These are phyloP conservation scores for Aspergillus sp. DNA, from an alignment of 2,329 filamentous ascomycete genomes.

Conservation along the genomic window DNA sequence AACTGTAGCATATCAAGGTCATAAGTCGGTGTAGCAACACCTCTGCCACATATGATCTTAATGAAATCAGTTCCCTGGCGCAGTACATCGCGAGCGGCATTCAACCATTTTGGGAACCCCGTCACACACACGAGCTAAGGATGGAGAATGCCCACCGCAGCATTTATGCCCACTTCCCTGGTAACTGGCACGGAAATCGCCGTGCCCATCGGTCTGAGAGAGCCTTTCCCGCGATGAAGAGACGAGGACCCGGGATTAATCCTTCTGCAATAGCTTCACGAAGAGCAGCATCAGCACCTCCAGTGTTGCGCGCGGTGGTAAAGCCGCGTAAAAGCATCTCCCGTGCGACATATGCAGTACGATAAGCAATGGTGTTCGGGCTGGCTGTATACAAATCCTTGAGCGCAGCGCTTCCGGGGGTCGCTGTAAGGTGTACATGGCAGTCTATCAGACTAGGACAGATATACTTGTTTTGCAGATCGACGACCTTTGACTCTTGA, in stretches of 20 bases:
- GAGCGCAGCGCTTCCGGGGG: constrained; percentile 37
- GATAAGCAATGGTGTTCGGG: constrained; percentile 13
- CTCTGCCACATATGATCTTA: constrained; percentile 55
- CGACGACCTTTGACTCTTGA: constrained; percentile 5
- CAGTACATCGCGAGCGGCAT: constrained; percentile 47
- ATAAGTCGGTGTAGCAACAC: constrained; percentile 51
- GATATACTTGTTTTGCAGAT: constrained; percentile 42
- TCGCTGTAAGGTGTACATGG: constrained; percentile 44
- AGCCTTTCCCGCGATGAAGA: constrained; percentile 49
- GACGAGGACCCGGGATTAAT: constrained; percentile 46
- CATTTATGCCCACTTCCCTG: constrained; percentile 32
- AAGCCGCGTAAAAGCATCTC: constrained; percentile 52
- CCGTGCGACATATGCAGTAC: constrained; percentile 6
- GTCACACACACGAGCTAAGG: constrained; percentile 39
- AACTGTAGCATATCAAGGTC: constrained; percentile 49
- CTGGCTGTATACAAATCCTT: constrained; percentile 31
- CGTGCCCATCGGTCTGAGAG: constrained; percentile 54
- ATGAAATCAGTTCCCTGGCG: constrained; percentile 52
- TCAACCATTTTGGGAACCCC: constrained; percentile 50
- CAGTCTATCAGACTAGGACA: constrained; percentile 48
- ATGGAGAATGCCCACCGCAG: constrained; percentile 36
- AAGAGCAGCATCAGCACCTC: constrained; percentile 48
- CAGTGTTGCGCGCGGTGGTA: constrained; percentile 52
- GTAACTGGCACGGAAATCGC: constrained; percentile 38
- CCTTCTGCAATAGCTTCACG: constrained; percentile 41